phyloP scores from a whole-genome alignment of 140 eudicot genomes.

The Erigeron philadelphicus region DNA sequence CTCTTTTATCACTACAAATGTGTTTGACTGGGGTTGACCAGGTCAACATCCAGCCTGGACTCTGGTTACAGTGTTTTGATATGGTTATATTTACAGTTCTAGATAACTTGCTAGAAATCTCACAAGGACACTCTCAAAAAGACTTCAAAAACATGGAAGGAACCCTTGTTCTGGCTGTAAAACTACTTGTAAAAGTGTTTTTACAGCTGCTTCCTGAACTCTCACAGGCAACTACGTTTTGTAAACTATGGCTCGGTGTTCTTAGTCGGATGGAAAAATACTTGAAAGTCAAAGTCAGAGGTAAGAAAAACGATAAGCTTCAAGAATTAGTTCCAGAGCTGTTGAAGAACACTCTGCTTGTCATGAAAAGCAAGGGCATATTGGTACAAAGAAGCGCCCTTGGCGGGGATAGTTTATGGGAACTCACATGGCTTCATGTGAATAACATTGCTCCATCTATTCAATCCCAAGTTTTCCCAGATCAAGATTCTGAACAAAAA shows the following conservation, averaged over 20 bases:
- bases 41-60: slow-evolving; percentile 47
- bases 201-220: slow-evolving; percentile 62
- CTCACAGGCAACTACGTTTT: slow-evolving; percentile 64
- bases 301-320: slow-evolving; percentile 71
- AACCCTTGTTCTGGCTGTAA: slow-evolving; percentile 65
- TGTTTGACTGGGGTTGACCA: slow-evolving; percentile 78
- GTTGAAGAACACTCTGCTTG: slow-evolving; percentile 60
- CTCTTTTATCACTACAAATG: slow-evolving; percentile 57
- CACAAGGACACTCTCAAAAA: slow-evolving; percentile 80
- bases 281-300: slow-evolving; percentile 67
- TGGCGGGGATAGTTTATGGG: slow-evolving; percentile 92
- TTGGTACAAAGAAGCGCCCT: slow-evolving; percentile 72
- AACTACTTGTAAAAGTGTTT: slow-evolving; percentile 71
- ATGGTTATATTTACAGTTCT: slow-evolving; percentile 80
- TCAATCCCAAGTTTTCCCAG: slow-evolving; percentile 65
- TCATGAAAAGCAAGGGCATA: slow-evolving; percentile 74
- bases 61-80: slow-evolving; percentile 89
- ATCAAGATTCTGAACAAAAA: slow-evolving; percentile 27
- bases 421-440: slow-evolving; percentile 92
- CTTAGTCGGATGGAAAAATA: slow-evolving; percentile 75
- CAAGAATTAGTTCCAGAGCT: slow-evolving; percentile 83
- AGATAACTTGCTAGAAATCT: slow-evolving; percentile 75
- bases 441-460: slow-evolving; percentile 67
- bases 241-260: slow-evolving; percentile 84
- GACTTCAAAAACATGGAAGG: slow-evolving; percentile 91